Conservation (phyloP, 2,329 filamentous ascomycete genomes). For the Verticillium isaacii region DNA sequence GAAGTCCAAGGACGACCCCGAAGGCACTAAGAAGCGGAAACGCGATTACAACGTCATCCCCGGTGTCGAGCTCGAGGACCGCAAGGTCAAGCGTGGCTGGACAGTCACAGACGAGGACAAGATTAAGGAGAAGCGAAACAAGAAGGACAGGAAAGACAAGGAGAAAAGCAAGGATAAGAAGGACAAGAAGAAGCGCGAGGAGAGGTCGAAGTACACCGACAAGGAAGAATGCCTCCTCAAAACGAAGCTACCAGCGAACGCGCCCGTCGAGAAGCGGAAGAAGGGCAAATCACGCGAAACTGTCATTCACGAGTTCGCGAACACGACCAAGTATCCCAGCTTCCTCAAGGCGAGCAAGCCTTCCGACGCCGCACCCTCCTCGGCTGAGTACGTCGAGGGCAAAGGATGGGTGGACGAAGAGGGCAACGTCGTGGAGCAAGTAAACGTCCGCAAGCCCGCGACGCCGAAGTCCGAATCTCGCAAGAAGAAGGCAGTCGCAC, state of each 20-base stretch:
- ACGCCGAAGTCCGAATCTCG: constrained; percentile 17
- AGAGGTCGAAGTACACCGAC: constrained; percentile 75
- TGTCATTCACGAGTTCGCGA: constrained; percentile 84
- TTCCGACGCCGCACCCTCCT: constrained; percentile 35
- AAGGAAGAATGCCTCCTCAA: constrained; percentile 81
- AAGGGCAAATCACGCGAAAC: constrained; percentile 52
- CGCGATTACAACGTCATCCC: constrained; percentile 45
- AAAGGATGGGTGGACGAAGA: constrained; percentile 83
- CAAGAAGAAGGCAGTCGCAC: constrained; percentile 16
- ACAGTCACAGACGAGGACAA: constrained; percentile 58
- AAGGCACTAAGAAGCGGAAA: constrained; percentile 43
- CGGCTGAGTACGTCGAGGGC: constrained; percentile 68
- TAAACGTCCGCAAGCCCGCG: constrained; percentile 31
- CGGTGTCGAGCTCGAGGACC: constrained; percentile 69
- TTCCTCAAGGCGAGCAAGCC: constrained; percentile 63
- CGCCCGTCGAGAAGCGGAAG: constrained; percentile 45
- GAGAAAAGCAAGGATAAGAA: constrained; percentile 48
- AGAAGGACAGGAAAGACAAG: constrained; percentile 37
- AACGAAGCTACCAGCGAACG: constrained; percentile 55
- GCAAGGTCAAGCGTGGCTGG: constrained; percentile 87
- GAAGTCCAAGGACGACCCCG: constrained; percentile 22
- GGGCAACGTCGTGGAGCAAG: constrained; percentile 68
- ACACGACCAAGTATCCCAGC: constrained; percentile 74
- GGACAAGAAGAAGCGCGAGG: constrained; percentile 50
- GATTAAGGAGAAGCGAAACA: constrained; percentile 41